A percentile compares a stretch with the other conserved stretches of the same genome.
Conservation (phyloP, 345 rosid genomes). For the Acer yangbiense region DNA sequence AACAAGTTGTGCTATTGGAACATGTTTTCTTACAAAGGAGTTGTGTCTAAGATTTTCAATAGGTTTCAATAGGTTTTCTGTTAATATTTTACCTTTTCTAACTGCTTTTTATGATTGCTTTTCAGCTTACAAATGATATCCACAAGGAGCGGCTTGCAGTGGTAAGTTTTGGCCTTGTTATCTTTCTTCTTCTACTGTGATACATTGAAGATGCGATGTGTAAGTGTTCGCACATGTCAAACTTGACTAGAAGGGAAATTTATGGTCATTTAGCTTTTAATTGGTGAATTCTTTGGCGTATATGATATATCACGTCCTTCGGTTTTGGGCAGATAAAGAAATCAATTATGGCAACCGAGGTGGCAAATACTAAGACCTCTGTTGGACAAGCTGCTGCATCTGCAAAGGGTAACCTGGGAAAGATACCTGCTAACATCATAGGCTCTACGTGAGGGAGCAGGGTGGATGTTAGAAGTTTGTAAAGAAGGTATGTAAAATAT, state of each 20-base stretch:
- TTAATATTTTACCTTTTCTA: conserved; percentile 2
- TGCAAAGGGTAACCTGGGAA: conserved; percentile 61
- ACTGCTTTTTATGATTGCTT: background rate
- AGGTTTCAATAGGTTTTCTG: too few relatives aligned
- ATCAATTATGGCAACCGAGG: conserved; percentile 58
- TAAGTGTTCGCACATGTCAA: background rate
- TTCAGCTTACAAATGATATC: conserved; percentile 72
- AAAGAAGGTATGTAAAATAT: conserved; percentile 18
- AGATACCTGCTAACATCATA: conserved; percentile 56
- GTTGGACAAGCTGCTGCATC: conserved; percentile 55
- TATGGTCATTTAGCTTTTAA: background rate
- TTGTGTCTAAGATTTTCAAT: background rate
- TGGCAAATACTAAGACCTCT: conserved; percentile 46
- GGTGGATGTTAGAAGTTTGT: conserved; percentile 3
- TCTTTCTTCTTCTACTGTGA: conserved; percentile 4
- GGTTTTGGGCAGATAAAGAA: conserved; percentile 64
- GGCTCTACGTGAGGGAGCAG: conserved; percentile 36
- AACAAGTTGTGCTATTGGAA: background rate
- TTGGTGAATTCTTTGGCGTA: background rate
- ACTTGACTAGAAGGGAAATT: background rate
- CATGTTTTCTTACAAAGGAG: background rate
- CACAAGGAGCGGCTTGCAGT: conserved; percentile 89
- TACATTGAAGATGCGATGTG: background rate
- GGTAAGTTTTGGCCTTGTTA: conserved; percentile 46
- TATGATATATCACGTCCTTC: background rate